phyloP scores from a whole-genome alignment of 257 asterid species.

The Voacanga thouarsii region DNA sequence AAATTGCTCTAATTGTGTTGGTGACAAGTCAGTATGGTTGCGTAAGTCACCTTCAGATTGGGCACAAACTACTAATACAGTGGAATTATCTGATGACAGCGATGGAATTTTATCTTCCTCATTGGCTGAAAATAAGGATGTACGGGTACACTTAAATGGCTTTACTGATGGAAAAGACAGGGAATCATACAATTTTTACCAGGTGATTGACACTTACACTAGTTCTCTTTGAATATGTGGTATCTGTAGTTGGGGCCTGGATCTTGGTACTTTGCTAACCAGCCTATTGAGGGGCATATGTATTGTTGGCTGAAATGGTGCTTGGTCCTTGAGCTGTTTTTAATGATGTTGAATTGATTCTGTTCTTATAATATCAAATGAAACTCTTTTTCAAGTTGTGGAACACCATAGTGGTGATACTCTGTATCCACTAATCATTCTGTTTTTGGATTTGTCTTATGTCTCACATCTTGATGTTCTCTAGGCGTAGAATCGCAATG shows the following conservation, averaged over 20 bases:
- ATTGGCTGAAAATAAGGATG: slow-evolving; percentile 26
- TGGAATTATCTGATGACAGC: slow-evolving; percentile 34
- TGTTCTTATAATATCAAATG: no score
- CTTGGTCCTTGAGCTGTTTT: not conserved
- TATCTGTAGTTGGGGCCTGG: not conserved
- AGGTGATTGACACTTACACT: slow-evolving; percentile 44
- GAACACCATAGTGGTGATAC: no score
- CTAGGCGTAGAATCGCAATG: no score
- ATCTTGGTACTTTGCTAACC: not conserved
- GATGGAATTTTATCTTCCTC: slow-evolving; percentile 41
- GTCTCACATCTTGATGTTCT: no score
- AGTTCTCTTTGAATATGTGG: not conserved
- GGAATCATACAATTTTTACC: slow-evolving; percentile 76
- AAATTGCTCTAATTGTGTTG: slow-evolving; percentile 19
- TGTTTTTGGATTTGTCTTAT: not conserved
- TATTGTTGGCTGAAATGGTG: not conserved
- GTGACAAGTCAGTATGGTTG: slow-evolving; percentile 26
- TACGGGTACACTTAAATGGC: slow-evolving; percentile 24
- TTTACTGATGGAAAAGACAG: slow-evolving; percentile 37
- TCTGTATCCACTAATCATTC: not conserved
- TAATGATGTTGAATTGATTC: no score
- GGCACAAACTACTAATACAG: slow-evolving; percentile 36
- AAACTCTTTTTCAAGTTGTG: not conserved
- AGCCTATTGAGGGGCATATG: not conserved
- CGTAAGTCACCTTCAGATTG: slow-evolving; percentile 29